Evolutionary conservation across 148 eudicot genomes (phyloP), one percentile per base, ranked within the genome.

Genomic region (Amaranthus palmeri): DNA sequence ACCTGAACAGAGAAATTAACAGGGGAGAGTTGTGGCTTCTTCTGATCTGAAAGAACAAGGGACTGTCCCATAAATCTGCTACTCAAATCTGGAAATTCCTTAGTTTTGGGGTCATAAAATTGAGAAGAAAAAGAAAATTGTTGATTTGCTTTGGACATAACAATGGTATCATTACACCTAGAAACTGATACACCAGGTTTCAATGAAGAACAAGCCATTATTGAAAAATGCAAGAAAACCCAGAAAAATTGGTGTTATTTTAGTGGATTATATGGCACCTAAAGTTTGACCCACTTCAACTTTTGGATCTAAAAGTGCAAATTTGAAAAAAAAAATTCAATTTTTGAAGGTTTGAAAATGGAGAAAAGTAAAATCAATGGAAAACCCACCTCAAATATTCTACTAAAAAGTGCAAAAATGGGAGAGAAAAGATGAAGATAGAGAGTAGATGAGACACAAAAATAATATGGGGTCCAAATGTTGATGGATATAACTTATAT

Each of bases 191-290:
- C 7, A 54, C 70, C 47, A 55, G 12, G 14, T 74, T 77, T 76
- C 60, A 79, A 41, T 53, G 83, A 76, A 76, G 76, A 76, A 76
- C 76, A 79, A 76, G 82, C 76, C 83, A 83, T 79, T 45, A 44
- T 72, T 42, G 25, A 72, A 15, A 41, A 64, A 49, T n/a, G 8
- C 42, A 40, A 42, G 48, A 18, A 47, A 73, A 14, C 18, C 6
- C 40, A 4, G 44, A 36, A 40, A 44, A 51, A n/a, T 7, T 2
- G 6, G 5, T 65, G 3, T 59, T 5, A 7, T 50, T 51, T 78
- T 72, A 45, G 11, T 6, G 69, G 69, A 60, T 78, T 52, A 44
- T 58, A 52, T 78, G 76, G 65, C 5, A 66, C 12, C 42, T 51
- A 72, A 76, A 46, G 18, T 65, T 73, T 71, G 69, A 54, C 75